These are phyloP conservation scores for Cryptococcus deneoformans DNA, from an alignment of 1,284 basidiomycete genomes.

Conservation along the genomic window DNA sequence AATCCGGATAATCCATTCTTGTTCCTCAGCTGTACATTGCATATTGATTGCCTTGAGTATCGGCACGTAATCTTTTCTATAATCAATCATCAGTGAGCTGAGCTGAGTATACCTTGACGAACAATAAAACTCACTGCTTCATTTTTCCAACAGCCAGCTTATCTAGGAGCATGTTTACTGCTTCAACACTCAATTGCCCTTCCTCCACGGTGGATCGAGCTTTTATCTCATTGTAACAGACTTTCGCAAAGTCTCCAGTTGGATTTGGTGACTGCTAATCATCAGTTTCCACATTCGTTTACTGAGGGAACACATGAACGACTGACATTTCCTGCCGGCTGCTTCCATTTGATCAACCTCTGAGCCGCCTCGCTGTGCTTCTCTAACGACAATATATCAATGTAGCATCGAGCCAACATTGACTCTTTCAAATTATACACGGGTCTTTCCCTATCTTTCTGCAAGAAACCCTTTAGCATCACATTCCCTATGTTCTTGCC, in stretches of 20 bases:
- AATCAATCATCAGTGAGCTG: neutral
- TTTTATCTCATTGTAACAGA: slow-evolving; percentile 77
- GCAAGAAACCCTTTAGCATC: neutral
- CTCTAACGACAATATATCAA: slow-evolving; percentile 78
- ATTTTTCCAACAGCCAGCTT: slow-evolving; percentile 53
- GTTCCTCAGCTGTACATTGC: slow-evolving; percentile 72
- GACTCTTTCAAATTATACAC: slow-evolving; percentile 91
- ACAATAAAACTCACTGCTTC: slow-evolving; percentile 25
- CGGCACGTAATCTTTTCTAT: slow-evolving; percentile 65
- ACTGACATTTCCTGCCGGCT: slow-evolving; percentile 54
- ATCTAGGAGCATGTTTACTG: slow-evolving; percentile 75
- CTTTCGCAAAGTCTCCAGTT: slow-evolving; percentile 75
- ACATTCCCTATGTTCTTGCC: too few relatives aligned
- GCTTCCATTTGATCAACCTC: slow-evolving; percentile 84
- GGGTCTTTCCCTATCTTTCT: slow-evolving; percentile 88
- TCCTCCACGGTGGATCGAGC: slow-evolving; percentile 79
- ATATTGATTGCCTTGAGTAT: slow-evolving; percentile 74
- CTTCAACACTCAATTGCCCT: slow-evolving; percentile 69
- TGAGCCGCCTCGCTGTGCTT: slow-evolving; percentile 72
- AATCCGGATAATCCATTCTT: slow-evolving; percentile 88
- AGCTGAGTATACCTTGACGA: neutral
- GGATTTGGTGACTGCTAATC: slow-evolving; percentile 39
- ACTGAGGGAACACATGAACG: neutral
- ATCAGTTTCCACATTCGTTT: neutral
- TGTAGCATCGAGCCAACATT: slow-evolving; percentile 83